Evolutionary conservation across 768 basidiomycete genomes (phyloP).

Genomic region (Lentinula boryana): DNA sequence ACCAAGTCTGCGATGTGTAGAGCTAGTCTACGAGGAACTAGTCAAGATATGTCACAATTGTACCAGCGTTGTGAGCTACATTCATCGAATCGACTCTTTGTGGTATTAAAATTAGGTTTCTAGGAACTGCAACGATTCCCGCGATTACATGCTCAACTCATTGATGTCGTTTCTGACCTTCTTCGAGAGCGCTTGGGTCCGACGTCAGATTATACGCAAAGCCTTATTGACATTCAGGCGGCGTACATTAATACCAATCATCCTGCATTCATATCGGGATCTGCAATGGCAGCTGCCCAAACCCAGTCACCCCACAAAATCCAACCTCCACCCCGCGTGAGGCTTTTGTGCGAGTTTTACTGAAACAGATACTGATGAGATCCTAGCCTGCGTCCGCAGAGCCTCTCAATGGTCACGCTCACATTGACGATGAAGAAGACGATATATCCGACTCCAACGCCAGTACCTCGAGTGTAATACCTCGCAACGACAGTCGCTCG

Average conservation of each 20-base stretch:
- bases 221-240: slow-evolving; percentile 93
- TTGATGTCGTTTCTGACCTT: slow-evolving; percentile 96
- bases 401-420: slow-evolving; percentile 45
- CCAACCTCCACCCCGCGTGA: slow-evolving; percentile 46
- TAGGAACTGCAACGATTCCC: slow-evolving; percentile 97
- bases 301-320: slow-evolving; percentile 33
- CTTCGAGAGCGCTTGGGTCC: slow-evolving; percentile 93
- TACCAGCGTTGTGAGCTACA: slow-evolving; percentile 68
- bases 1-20: slow-evolving; percentile 92
- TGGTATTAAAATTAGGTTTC: not conserved
- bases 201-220: slow-evolving; percentile 94
- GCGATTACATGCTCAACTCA: slow-evolving; percentile 82
- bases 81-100: not conserved
- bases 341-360: slow-evolving; percentile 17
- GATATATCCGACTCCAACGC: slow-evolving; percentile 51
- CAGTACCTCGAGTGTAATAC: slow-evolving; percentile 46
- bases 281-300: slow-evolving; percentile 41
- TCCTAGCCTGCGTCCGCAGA: slow-evolving; percentile 61
- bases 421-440: slow-evolving; percentile 59
- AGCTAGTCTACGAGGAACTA: slow-evolving; percentile 96
- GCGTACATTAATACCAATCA: slow-evolving; percentile 99
- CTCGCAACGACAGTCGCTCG: slow-evolving; percentile 55
- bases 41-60: slow-evolving; percentile 99
- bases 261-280: slow-evolving; percentile 85
- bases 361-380: slow-evolving; percentile 12